These are phyloP conservation scores for Penicillium italicum DNA, from an alignment of 2,329 filamentous ascomycete species.

Conservation along the genomic window DNA sequence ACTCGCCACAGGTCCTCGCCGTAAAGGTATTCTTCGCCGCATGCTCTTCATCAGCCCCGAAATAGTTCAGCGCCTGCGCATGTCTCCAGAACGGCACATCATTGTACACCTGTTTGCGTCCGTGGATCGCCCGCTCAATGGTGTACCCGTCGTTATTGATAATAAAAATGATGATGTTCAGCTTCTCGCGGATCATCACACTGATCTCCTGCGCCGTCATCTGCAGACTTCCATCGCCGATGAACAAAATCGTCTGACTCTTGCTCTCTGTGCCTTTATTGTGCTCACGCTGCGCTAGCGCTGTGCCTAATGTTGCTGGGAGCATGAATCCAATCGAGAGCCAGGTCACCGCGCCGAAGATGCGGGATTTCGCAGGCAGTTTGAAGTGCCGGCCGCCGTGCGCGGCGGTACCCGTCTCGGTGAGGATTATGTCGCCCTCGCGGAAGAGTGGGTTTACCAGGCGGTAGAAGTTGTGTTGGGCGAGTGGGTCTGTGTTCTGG, in stretches of 20 bases:
- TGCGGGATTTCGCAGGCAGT: slow-evolving; percentile 48
- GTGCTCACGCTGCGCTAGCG: slow-evolving; percentile 46
- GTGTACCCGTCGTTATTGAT: slow-evolving; percentile 61
- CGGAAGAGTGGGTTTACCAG: slow-evolving; percentile 47
- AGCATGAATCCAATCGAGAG: slow-evolving; percentile 61
- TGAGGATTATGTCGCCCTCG: slow-evolving; percentile 54
- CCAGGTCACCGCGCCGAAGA: slow-evolving; percentile 56
- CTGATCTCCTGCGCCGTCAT: slow-evolving; percentile 65
- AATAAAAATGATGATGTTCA: slow-evolving; percentile 51
- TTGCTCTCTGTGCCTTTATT: slow-evolving; percentile 22
- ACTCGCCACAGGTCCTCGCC: slow-evolving; percentile 47
- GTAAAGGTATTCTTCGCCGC: slow-evolving; percentile 41
- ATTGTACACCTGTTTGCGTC: slow-evolving; percentile 53
- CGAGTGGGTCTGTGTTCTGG: slow-evolving; percentile 47
- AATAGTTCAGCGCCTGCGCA: slow-evolving; percentile 48
- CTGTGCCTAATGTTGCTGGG: slow-evolving; percentile 54
- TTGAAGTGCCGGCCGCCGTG: slow-evolving; percentile 53
- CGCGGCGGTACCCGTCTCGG: slow-evolving; percentile 57
- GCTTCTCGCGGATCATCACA: slow-evolving; percentile 56
- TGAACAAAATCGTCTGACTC: slow-evolving; percentile 55
- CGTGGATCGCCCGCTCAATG: slow-evolving; percentile 57
- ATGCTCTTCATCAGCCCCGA: slow-evolving; percentile 42
- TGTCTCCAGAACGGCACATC: slow-evolving; percentile 54
- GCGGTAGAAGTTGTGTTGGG: slow-evolving; percentile 52
- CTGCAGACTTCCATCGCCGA: slow-evolving; percentile 63